Base-by-base conservation (phyloP, 345 rosid genomes). In the Citrus glauca region DNA sequence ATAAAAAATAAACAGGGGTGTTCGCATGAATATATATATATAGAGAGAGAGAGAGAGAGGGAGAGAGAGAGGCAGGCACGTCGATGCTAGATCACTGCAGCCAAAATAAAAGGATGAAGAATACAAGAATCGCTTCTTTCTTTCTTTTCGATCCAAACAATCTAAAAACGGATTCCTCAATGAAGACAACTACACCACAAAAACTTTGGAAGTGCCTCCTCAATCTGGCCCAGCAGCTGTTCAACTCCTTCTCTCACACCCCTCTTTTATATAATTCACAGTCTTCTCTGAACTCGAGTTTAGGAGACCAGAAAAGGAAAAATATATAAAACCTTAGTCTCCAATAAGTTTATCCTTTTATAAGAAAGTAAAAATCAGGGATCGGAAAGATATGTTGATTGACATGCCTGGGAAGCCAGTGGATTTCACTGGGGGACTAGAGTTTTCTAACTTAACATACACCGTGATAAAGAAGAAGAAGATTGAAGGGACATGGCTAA, bases 351-450 rank as follows among this genome's bases (percentile, higher is more conserved):
- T 50, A 14, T 50, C 56, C 56, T 50, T 50, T 42, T 10, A 11
- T 1, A 45, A 45, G 50, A 45, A 45, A 45, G 9, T 20, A 4
- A 3, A 19, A 14, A 19, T 66, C 37, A 86, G 87, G 91, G 80
- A 84, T 64, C 75, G 53, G 9, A 79, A 66, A 59, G 87, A 85
- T 22, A 45, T 87, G 1, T 82, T 88, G 72, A 86, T 91, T 16
- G 85, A 86, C 74, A 75, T 89, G 24, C 6, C 27, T 2, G 83
- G 77, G 35, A 86, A 68, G 81, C 85, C 83, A 1, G 68, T 72
- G 64, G 82, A 66, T 42, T 84, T 86, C 78, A 83, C 82, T 0
- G 90, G 93, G 2, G 95, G 95, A 63, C 86, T 91, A 0, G 90
- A 87, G 83, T 89, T 83, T 80, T 71, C 69, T 17, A 73, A 38